Evolutionary conservation across 306 rosid genomes (phyloP), one percentile per base, ranked within the genome.

Genomic region (Rosa multiflora): DNA sequence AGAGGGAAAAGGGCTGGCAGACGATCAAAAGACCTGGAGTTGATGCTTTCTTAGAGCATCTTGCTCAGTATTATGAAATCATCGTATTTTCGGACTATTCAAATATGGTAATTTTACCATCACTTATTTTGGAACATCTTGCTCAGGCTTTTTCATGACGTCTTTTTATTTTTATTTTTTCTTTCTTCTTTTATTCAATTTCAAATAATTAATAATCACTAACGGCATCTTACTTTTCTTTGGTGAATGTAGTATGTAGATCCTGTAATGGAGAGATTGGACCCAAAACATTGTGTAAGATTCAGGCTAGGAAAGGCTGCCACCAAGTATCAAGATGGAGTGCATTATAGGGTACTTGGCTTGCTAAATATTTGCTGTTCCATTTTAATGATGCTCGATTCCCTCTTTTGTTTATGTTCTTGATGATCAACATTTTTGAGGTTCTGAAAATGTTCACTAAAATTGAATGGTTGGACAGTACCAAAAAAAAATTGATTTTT

Each of bases 1-100:
- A 95, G 99, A 83, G 99, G 80, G 98, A 95, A 78, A 95, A 93
- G 74, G 92, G 99, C 62, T 95, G 99, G 99, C 97, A 91, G 83
- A 95, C 99, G 8, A 85, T 95, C 81, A 95, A 95, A 82, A 90
- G 99, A 81, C 99, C 99, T 53, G 99, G 99, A 62, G 97, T 95
- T 72, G 99, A 95, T 88, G 91, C 97, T 37, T 95, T 95, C 88
- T 88, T 95, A 89, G 99, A 95, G 83, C 97, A 95, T 78, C 88
- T 95, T 73, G 97, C 94, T 48, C 97, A 93, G 61, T 95, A 82
- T 87, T 95, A 78, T 59, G 99, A 95, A 85, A 91, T 95, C 80
- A 74, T 95, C 13, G 90, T 95, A 82, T 95, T 86, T 74, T 91
- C 94, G 48, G 99, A 95, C 83, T 92, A 95, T 75, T 91, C 96